Evolutionary conservation across 495 filamentous ascomycete species (phyloP).

Genomic region (Trichoderma asperelloides): DNA sequence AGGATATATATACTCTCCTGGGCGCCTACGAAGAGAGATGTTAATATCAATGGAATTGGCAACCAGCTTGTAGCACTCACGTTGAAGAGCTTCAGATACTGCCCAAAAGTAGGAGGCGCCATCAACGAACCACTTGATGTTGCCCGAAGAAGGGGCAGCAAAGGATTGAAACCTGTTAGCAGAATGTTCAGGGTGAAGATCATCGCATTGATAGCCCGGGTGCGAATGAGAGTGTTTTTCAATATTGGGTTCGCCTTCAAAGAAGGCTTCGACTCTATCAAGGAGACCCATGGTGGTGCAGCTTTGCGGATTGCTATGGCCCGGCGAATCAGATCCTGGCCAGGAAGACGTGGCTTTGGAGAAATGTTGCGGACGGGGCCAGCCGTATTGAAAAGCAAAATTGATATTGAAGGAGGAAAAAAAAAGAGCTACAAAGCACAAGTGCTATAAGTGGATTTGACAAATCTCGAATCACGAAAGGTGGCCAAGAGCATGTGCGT

Average conservation of each 20-base stretch:
- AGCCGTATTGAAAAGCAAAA: not conserved
- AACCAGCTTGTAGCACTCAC: not conserved
- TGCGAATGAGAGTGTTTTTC: slow-evolving; percentile 35
- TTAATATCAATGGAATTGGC: not conserved
- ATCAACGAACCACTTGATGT: slow-evolving; percentile 92
- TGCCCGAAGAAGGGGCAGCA: slow-evolving; percentile 77
- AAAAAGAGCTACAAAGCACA: not conserved
- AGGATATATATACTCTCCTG: slow-evolving; percentile 83
- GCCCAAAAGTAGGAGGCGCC: slow-evolving; percentile 89
- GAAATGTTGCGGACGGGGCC: not conserved
- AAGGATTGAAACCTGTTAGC: slow-evolving; percentile 76
- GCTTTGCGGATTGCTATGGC: not conserved
- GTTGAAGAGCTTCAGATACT: slow-evolving; percentile 72
- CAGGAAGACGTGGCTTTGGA: not conserved
- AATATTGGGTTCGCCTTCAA: slow-evolving; percentile 22
- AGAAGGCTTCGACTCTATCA: slow-evolving; percentile 25
- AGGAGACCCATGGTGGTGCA: slow-evolving; percentile 25
- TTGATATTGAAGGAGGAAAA: not conserved
- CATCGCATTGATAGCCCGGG: slow-evolving; percentile 21
- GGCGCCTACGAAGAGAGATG: slow-evolving; percentile 42
- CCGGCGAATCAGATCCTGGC: not conserved
- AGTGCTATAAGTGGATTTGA: not conserved
- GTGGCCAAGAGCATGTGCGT: not conserved
- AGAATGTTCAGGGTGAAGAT: slow-evolving; percentile 26
- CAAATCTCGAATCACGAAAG: not conserved